phyloP scores from a whole-genome alignment of 345 rosid species.

The Hevea brasiliensis region DNA sequence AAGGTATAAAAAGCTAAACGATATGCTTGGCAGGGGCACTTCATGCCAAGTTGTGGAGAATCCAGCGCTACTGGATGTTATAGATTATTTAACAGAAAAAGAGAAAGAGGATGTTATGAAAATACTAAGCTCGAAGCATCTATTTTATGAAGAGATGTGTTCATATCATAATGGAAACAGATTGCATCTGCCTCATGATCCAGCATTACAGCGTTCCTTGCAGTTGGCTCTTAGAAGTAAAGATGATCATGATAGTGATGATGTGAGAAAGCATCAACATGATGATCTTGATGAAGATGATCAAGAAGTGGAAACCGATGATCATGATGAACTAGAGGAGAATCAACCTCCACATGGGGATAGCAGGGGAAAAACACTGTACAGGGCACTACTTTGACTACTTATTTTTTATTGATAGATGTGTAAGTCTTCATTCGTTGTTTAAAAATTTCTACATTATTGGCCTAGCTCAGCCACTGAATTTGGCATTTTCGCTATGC shows the following conservation, averaged over 20 bases:
- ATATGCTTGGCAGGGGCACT: slow-evolving; percentile 89
- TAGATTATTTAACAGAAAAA: slow-evolving; percentile 63
- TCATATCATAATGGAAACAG: slow-evolving; percentile 84
- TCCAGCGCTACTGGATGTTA: slow-evolving; percentile 70
- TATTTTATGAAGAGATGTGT: slow-evolving; percentile 96
- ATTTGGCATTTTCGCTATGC: slow-evolving; percentile 20
- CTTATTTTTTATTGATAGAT: slow-evolving; percentile 23
- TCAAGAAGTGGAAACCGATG: slow-evolving; percentile 67
- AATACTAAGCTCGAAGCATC: slow-evolving; percentile 81
- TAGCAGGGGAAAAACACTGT: slow-evolving; percentile 81
- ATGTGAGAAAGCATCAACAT: slow-evolving; percentile 47
- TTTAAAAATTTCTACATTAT: too few relatives aligned
- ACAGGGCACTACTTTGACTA: slow-evolving; percentile 28
- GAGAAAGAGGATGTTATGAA: slow-evolving; percentile 84
- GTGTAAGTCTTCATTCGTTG: slow-evolving; percentile 16
- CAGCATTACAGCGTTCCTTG: slow-evolving; percentile 69
- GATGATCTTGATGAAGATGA: slow-evolving; percentile 82
- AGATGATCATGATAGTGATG: slow-evolving; percentile 73
- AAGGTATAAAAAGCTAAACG: slow-evolving; percentile 90
- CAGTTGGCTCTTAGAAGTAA: slow-evolving; percentile 69
- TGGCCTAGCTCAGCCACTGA: background rate
- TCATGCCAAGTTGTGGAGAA: slow-evolving; percentile 91
- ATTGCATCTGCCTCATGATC: slow-evolving; percentile 88
- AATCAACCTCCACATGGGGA: slow-evolving; percentile 46
- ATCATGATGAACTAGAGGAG: slow-evolving; percentile 68